A percentile compares a stretch with the other conserved stretches of the same genome.
phyloP scores from a whole-genome alignment of 352 stramenopile genomes.

The Peronospora belbahrii region DNA sequence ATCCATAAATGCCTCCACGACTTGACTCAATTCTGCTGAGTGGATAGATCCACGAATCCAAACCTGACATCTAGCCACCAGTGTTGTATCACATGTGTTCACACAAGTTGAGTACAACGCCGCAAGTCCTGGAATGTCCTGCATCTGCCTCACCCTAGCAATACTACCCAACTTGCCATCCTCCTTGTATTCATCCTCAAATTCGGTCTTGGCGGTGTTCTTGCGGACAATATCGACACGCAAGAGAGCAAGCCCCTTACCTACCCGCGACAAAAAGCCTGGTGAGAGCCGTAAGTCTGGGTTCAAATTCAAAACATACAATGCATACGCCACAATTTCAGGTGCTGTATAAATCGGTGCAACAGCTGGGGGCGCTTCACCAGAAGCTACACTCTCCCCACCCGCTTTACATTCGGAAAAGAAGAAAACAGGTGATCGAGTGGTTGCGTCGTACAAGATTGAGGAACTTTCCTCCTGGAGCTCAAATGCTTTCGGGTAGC shows the following conservation, averaged over 20 bases:
- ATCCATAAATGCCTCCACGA: constrained; percentile 64
- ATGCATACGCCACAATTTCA: constrained; percentile 35
- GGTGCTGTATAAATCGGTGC: neutral
- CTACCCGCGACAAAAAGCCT: constrained; percentile 63
- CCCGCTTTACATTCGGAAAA: neutral
- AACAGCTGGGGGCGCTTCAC: neutral
- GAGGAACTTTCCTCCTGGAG: constrained; percentile 1
- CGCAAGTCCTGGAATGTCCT: constrained; percentile 21
- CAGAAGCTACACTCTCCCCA: neutral
- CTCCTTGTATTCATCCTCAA: constrained; percentile 2
- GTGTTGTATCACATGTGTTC: neutral
- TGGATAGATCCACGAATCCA: constrained; percentile 71
- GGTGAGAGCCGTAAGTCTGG: constrained; percentile 69
- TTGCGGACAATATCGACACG: constrained; percentile 45
- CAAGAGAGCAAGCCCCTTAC: constrained; percentile 70
- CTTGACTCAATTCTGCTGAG: constrained; percentile 36
- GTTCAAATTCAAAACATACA: constrained; percentile 81
- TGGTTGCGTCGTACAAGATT: constrained; percentile 15
- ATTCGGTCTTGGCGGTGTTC: neutral
- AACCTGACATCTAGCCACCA: constrained; percentile 51
- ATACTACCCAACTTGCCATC: neutral
- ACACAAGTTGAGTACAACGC: constrained; percentile 12
- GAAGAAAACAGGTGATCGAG: constrained; percentile 29
- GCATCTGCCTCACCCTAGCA: constrained; percentile 12
- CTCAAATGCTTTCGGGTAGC: constrained; percentile 15